Evolutionary conservation across 805 yeast genomes (phyloP).

Genomic region (Cyberlindnera japonica): DNA sequence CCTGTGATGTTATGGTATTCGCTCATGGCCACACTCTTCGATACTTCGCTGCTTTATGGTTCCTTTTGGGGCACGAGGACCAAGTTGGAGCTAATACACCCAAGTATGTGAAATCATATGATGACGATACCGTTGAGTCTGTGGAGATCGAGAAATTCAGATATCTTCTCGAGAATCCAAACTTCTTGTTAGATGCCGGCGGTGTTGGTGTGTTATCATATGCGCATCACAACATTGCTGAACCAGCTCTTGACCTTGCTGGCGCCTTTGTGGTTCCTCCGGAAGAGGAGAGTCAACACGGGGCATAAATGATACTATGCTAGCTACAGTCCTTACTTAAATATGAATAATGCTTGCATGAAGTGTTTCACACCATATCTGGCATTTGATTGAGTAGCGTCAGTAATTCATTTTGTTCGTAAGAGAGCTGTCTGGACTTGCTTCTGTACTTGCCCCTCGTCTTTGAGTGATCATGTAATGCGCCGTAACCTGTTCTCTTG

Average conservation of each 20-base stretch:
- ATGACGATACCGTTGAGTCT: constrained; percentile 30
- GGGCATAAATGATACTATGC: neutral
- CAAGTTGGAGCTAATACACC: constrained; percentile 9
- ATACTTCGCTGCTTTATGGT: constrained; percentile 89
- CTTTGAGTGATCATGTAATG: neutral
- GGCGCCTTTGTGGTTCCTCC: constrained; percentile 79
- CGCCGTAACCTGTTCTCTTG: neutral
- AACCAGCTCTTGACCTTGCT: constrained; percentile 82
- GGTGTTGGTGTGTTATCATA: constrained; percentile 91
- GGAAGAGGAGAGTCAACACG: constrained; percentile 42
- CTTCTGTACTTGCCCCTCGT: constrained; percentile 15
- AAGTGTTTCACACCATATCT: constrained; percentile 4
- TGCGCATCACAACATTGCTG: constrained; percentile 78
- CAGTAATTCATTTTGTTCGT: constrained; percentile 50
- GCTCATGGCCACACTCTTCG: constrained; percentile 95
- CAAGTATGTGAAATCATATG: constrained; percentile 20
- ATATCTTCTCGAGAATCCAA: constrained; percentile 55
- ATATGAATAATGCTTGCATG: too few species aligned
- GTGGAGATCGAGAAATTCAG: constrained; percentile 32
- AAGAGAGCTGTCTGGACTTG: constrained; percentile 42
- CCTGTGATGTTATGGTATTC: constrained; percentile 75
- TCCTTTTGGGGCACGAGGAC: constrained; percentile 35
- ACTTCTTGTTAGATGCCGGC: constrained; percentile 87
- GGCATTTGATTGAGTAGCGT: constrained; percentile 37
- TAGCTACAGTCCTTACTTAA: neutral